Conservation (phyloP, 2,329 filamentous ascomycete species). For the Cladosporium sp. region DNA sequence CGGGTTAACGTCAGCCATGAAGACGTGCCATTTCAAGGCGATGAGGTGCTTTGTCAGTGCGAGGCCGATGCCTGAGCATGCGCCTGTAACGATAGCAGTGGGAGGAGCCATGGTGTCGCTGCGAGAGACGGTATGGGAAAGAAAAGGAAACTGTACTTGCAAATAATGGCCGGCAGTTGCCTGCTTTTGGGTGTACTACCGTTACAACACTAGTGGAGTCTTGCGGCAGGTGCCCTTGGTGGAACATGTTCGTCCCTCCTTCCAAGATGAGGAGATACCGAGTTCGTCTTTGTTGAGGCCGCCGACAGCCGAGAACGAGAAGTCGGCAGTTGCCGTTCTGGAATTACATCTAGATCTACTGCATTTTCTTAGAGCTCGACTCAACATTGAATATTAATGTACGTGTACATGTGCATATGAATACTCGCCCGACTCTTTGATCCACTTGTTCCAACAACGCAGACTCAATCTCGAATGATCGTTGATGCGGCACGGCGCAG, state of each 20-base stretch:
- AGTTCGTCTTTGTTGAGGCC: neutral
- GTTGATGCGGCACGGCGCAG: too few relatives aligned
- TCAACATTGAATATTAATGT: too few relatives aligned
- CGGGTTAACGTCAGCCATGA: slow-evolving; percentile 43
- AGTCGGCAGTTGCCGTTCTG: too few relatives aligned
- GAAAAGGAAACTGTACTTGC: neutral
- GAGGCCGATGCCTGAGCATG: slow-evolving; percentile 43
- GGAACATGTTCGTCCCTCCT: neutral
- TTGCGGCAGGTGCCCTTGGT: neutral
- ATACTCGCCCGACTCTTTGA: too few relatives aligned
- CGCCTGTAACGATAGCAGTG: slow-evolving; percentile 44
- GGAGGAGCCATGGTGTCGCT: slow-evolving; percentile 31
- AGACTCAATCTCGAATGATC: too few relatives aligned
- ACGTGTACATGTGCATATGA: too few relatives aligned
- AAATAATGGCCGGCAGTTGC: neutral
- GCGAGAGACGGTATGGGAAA: neutral
- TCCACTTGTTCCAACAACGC: too few relatives aligned
- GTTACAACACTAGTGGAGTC: neutral
- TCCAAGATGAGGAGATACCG: neutral
- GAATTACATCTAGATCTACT: too few relatives aligned
- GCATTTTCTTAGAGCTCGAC: too few relatives aligned
- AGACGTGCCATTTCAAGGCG: slow-evolving; percentile 36
- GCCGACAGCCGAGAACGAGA: neutral
- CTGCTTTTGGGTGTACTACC: neutral
- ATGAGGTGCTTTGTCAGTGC: slow-evolving; percentile 40